Evolutionary conservation across 768 basidiomycete genomes (phyloP).

Genomic region (Lactarius tabidus): DNA sequence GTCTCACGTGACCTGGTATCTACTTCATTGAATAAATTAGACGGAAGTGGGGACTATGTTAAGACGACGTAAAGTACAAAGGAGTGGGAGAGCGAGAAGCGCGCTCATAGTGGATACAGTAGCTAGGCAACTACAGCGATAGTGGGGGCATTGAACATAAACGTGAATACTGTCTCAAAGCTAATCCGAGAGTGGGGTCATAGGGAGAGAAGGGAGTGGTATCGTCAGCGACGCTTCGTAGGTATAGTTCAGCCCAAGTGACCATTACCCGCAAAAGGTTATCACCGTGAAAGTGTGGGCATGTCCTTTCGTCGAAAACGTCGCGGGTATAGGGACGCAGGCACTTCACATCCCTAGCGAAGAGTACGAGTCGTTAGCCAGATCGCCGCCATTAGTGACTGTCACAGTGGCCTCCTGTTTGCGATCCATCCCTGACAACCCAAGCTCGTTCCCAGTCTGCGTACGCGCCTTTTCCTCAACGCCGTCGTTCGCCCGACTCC

Average conservation of each 20-base stretch:
- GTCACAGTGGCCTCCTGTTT: neutral
- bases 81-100: no score
- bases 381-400: neutral
- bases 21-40: no score
- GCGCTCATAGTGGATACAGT: no score
- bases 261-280: neutral
- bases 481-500: neutral
- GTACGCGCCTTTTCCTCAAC: neutral
- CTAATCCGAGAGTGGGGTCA: neutral
- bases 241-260: neutral
- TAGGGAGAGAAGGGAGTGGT: no score
- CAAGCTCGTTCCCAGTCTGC: neutral
- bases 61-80: no score
- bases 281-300: neutral
- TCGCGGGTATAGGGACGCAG: constrained; percentile 1
- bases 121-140: no score
- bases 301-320: no score
- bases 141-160: no score
- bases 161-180: no score
- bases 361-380: constrained; percentile 11
- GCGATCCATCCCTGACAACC: constrained; percentile 17
- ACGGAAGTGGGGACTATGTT: no score
- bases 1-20: no score
- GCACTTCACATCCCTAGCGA: no score
- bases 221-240: neutral